Evolutionary conservation across 2,329 filamentous ascomycete genomes (phyloP).

Genomic region (Sarocladium brachiariae): DNA sequence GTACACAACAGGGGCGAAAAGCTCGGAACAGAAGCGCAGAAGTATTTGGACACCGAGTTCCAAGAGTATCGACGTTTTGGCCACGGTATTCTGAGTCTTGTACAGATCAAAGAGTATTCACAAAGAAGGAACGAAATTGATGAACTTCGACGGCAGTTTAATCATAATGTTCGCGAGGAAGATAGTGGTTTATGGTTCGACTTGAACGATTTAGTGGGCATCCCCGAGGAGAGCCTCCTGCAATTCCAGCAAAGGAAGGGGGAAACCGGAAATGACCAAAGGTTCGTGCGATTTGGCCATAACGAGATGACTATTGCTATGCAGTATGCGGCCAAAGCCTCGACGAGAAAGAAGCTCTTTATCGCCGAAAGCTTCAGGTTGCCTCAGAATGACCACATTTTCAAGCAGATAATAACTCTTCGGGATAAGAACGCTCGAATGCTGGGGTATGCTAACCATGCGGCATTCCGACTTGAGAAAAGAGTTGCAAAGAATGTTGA

Average conservation of each 20-base stretch:
- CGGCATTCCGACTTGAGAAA: conserved; percentile 45
- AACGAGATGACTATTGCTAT: conserved; percentile 44
- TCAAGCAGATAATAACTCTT: conserved; percentile 45
- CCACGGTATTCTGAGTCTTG: conserved; percentile 40
- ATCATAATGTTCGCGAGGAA: conserved; percentile 49
- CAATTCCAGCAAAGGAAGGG: background rate
- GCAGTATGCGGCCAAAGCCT: conserved; percentile 42
- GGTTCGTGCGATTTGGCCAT: conserved; percentile 46
- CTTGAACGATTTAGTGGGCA: conserved; percentile 40
- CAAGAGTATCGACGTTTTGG: conserved; percentile 47
- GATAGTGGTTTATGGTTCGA: conserved; percentile 47
- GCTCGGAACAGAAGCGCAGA: conserved; percentile 38
- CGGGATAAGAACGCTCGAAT: conserved; percentile 48
- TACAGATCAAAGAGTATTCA: conserved; percentile 44
- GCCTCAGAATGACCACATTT: conserved; percentile 43
- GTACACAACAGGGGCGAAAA: conserved; percentile 33
- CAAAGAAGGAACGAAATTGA: conserved; percentile 48
- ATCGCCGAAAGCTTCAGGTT: conserved; percentile 49
- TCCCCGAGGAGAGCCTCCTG: conserved; percentile 9
- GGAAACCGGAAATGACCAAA: conserved; percentile 19
- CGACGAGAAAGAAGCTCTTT: conserved; percentile 42
- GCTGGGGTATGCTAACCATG: conserved; percentile 48
- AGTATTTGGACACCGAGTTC: conserved; percentile 46
- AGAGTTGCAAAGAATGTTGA: conserved; percentile 51
- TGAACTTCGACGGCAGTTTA: conserved; percentile 44